Conservation (phyloP, 208 protist genomes). For the Crithidia acanthocephali region DNA sequence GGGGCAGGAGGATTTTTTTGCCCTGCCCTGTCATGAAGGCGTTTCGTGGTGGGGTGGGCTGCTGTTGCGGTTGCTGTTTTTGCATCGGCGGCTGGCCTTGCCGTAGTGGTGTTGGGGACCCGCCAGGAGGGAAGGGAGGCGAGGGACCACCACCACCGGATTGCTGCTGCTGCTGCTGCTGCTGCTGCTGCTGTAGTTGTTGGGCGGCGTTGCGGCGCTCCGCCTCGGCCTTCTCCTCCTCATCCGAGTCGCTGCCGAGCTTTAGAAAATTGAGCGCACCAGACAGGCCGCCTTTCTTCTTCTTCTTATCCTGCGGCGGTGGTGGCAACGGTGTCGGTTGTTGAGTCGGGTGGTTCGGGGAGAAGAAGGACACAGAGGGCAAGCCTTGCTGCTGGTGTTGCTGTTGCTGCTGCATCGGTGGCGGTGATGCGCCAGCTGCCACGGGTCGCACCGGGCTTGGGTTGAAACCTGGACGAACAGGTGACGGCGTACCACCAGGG, state of each 20-base stretch:
- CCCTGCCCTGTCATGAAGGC: conserved; percentile 1
- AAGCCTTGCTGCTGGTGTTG: conserved; percentile 2
- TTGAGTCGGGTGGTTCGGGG: neutral
- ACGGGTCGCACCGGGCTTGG: neutral
- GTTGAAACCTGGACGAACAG: neutral
- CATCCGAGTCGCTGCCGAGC: conserved; percentile 1
- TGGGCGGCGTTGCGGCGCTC: neutral
- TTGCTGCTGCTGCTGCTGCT: conserved; percentile 6
- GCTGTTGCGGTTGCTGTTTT: neutral
- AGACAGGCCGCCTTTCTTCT: conserved; percentile 4
- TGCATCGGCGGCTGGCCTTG: neutral
- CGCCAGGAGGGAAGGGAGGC: neutral
- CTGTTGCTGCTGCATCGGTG: neutral
- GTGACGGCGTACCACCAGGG: neutral
- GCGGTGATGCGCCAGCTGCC: neutral
- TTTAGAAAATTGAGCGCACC: conserved; percentile 17
- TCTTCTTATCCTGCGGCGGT: neutral
- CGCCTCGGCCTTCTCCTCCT: neutral
- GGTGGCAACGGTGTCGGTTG: neutral
- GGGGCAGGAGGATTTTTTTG: conserved; percentile 25
- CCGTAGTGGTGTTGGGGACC: neutral
- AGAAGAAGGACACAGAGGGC: conserved; percentile 3
- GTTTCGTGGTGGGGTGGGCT: conserved; percentile 1
- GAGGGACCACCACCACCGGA: neutral
- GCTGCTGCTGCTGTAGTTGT: neutral